A percentile compares a stretch with the other conserved stretches of the same genome.
These are phyloP conservation scores for Annulohypoxylon moriforme DNA, from an alignment of 495 filamentous ascomycete genomes.

Conservation along the genomic window DNA sequence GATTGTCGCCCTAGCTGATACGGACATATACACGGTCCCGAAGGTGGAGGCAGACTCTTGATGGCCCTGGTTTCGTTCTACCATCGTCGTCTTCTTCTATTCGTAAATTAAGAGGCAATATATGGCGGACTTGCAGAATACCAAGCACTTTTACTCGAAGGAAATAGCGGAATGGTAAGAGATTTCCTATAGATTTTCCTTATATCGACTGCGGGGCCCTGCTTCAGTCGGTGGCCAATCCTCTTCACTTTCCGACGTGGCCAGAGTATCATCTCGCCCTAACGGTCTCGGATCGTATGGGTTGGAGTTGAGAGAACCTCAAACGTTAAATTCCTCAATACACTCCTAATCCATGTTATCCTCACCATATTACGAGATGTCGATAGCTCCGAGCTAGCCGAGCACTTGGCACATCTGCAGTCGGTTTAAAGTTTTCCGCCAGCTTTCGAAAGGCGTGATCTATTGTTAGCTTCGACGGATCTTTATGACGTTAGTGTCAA, in stretches of 20 bases:
- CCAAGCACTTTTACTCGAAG: too few relatives aligned
- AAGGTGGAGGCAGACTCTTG: neutral
- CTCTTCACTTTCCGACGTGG: too few relatives aligned
- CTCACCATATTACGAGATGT: neutral
- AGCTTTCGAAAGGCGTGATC: neutral
- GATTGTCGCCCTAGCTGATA: neutral
- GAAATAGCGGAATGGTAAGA: too few relatives aligned
- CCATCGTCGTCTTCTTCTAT: too few relatives aligned
- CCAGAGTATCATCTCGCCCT: too few relatives aligned
- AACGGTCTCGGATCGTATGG: neutral
- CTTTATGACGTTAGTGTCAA: neutral
- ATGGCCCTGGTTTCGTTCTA: too few relatives aligned
- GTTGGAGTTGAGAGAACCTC: neutral
- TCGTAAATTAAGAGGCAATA: too few relatives aligned
- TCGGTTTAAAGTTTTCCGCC: slow-evolving; percentile 5
- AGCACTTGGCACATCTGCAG: slow-evolving; percentile 8
- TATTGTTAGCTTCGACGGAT: neutral
- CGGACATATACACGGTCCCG: neutral
- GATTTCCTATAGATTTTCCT: too few relatives aligned
- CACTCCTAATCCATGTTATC: neutral
- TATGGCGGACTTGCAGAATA: too few relatives aligned
- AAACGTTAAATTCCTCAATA: neutral
- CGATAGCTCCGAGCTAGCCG: slow-evolving; percentile 17
- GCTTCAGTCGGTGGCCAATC: too few relatives aligned
- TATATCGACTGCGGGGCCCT: neutral